Percentiles rank a stretch among this genome's conserved stretches.
phyloP scores from a whole-genome alignment of 768 basidiomycete genomes.

The Cubamyces sp. region DNA sequence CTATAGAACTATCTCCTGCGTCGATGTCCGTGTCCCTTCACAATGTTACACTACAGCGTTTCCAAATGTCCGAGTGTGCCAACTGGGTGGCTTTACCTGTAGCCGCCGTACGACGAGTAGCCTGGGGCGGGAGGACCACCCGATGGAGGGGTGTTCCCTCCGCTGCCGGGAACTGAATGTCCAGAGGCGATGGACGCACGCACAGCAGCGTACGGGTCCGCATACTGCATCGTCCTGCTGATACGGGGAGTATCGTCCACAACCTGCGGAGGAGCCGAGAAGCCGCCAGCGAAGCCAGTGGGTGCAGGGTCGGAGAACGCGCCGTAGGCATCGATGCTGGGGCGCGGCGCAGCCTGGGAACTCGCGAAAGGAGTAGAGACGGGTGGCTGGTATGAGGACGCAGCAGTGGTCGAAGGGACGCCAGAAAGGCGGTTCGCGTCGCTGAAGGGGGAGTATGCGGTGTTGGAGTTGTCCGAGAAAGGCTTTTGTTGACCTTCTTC shows the following conservation, averaged over 20 bases:
- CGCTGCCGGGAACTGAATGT: slow-evolving; percentile 5
- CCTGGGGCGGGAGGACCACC: slow-evolving; percentile 22
- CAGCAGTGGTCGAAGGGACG: slow-evolving; percentile 32
- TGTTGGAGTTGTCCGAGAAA: slow-evolving; percentile 37
- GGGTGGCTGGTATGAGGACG: slow-evolving; percentile 34
- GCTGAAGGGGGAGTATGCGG: slow-evolving; percentile 49
- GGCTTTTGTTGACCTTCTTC: slow-evolving; percentile 54
- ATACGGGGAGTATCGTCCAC: slow-evolving; percentile 56
- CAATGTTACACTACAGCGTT: slow-evolving; percentile 8
- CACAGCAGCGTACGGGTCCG: slow-evolving; percentile 83
- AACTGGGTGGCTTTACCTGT: slow-evolving; percentile 6
- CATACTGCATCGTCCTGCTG: slow-evolving; percentile 93
- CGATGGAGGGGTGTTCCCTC: slow-evolving; percentile 12
- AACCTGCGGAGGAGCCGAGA: slow-evolving; percentile 32
- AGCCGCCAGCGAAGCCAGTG: slow-evolving; percentile 61
- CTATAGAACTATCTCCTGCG: slow-evolving; percentile 7
- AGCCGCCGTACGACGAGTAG: slow-evolving; percentile 26
- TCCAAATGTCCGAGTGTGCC: background rate
- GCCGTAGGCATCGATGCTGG: slow-evolving; percentile 86
- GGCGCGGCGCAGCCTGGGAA: slow-evolving; percentile 33
- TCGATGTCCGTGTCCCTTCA: slow-evolving; percentile 15
- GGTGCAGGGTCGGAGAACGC: slow-evolving; percentile 91
- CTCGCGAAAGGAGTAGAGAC: slow-evolving; percentile 33
- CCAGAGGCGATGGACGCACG: slow-evolving; percentile 46
- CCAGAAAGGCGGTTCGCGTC: slow-evolving; percentile 56